Evolutionary conservation across 768 basidiomycete species (phyloP).

Genomic region (Boletus sensibilis): DNA sequence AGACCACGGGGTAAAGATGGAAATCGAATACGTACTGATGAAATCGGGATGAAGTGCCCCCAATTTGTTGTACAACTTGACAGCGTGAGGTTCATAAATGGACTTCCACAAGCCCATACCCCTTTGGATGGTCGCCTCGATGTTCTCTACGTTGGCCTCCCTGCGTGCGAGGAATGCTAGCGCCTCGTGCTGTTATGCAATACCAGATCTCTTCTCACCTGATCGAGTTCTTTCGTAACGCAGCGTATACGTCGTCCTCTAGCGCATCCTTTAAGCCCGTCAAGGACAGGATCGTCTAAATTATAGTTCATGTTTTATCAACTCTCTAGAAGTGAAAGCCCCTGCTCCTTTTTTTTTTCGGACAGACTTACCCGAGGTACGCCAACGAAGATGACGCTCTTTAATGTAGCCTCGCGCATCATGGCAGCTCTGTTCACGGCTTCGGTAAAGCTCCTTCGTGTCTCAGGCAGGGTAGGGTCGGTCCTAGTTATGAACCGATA

Average conservation of each 20-base stretch:
- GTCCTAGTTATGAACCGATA: slow-evolving; percentile 73
- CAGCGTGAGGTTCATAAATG: slow-evolving; percentile 86
- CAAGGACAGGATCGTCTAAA: slow-evolving; percentile 79
- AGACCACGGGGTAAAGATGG: slow-evolving; percentile 34
- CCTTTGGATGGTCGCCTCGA: slow-evolving; percentile 65
- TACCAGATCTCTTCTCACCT: slow-evolving; percentile 47
- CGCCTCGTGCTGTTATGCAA: slow-evolving; percentile 21
- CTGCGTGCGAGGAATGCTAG: slow-evolving; percentile 39
- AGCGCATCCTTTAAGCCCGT: slow-evolving; percentile 72
- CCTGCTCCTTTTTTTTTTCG: not conserved
- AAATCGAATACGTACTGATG: slow-evolving; percentile 65
- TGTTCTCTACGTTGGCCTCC: slow-evolving; percentile 57
- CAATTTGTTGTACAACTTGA: slow-evolving; percentile 86
- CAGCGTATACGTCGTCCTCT: slow-evolving; percentile 76
- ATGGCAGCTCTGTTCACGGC: slow-evolving; percentile 74
- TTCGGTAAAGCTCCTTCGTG: slow-evolving; percentile 47
- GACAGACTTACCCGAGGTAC: slow-evolving; percentile 68
- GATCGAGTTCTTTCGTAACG: slow-evolving; percentile 62
- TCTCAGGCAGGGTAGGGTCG: slow-evolving; percentile 38
- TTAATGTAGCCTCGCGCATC: slow-evolving; percentile 87
- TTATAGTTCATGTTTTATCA: slow-evolving; percentile 8
- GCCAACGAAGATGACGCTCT: slow-evolving; percentile 86
- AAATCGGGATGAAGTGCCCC: slow-evolving; percentile 91
- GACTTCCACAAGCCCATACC: slow-evolving; percentile 77
- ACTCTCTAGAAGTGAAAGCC: not conserved